phyloP scores from a whole-genome alignment of 495 filamentous ascomycete genomes.

The Tuber calosporum region DNA sequence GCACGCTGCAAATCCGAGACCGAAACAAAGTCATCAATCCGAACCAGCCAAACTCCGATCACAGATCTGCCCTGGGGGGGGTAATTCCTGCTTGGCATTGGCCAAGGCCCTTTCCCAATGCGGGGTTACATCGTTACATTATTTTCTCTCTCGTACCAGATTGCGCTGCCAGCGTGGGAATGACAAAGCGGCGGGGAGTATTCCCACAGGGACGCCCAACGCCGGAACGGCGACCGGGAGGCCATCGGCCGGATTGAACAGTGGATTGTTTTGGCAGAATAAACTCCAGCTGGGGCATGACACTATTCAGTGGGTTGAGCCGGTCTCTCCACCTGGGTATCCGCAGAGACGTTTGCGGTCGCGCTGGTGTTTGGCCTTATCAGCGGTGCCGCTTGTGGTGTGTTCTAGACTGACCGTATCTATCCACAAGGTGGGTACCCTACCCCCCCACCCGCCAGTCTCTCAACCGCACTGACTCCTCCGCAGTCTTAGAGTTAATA shows the following conservation, averaged over 20 bases:
- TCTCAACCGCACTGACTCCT: not conserved
- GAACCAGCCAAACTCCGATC: constrained; percentile 57
- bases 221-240: constrained; percentile 58
- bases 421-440: not conserved
- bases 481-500: constrained; percentile 54
- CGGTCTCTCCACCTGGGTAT: constrained; percentile 59
- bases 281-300: constrained; percentile 58
- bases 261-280: constrained; percentile 60
- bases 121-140: constrained; percentile 66
- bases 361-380: constrained; percentile 56
- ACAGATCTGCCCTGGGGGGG: constrained; percentile 52
- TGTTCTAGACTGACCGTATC: constrained; percentile 52
- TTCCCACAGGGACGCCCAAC: constrained; percentile 66
- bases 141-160: constrained; percentile 61
- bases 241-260: constrained; percentile 60
- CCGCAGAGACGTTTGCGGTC: constrained; percentile 53
- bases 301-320: constrained; percentile 54
- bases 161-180: constrained; percentile 58
- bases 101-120: constrained; percentile 62
- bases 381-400: constrained; percentile 57
- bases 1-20: constrained; percentile 56
- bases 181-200: constrained; percentile 58
- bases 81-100: constrained; percentile 60
- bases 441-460: not conserved
- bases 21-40: constrained; percentile 62